Conservation (phyloP, 2,329 filamentous ascomycete genomes). For the Curvularia eragrostidis region DNA sequence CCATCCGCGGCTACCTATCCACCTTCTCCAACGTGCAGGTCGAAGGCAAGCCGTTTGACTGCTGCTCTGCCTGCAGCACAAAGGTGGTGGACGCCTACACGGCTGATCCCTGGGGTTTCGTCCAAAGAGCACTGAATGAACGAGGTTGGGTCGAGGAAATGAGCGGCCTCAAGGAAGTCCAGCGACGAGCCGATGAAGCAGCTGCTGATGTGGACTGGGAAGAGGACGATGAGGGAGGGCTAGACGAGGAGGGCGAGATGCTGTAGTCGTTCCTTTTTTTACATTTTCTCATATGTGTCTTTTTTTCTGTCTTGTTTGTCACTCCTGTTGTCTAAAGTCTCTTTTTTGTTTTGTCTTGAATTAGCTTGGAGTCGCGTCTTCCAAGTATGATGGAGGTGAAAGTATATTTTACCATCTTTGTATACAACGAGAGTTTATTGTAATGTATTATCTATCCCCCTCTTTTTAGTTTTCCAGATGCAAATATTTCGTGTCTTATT, state of each 20-base stretch:
- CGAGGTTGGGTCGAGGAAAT: conserved; percentile 80
- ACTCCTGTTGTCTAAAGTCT: not conserved
- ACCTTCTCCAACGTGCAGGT: conserved; percentile 78
- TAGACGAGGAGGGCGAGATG: conserved; percentile 65
- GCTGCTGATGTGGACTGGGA: conserved; percentile 66
- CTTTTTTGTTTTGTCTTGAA: too few relatives aligned
- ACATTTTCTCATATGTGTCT: too few relatives aligned
- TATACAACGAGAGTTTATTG: not conserved
- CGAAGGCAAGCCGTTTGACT: conserved; percentile 76
- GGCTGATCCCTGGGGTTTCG: conserved; percentile 74
- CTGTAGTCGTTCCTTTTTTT: conserved; percentile 13
- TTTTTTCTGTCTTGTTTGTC: not conserved
- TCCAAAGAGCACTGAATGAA: conserved; percentile 75
- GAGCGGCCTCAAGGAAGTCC: conserved; percentile 68
- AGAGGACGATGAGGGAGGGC: conserved; percentile 50
- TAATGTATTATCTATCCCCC: too few relatives aligned
- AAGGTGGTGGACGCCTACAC: conserved; percentile 73
- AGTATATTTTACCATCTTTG: too few relatives aligned
- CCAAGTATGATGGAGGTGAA: too few relatives aligned
- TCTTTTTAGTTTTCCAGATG: too few relatives aligned
- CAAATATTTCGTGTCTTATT: too few relatives aligned
- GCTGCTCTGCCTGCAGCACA: conserved; percentile 80
- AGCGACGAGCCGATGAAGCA: conserved; percentile 56
- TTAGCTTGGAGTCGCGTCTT: too few relatives aligned
- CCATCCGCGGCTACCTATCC: conserved; percentile 77